A percentile compares a stretch with the other conserved stretches of the same genome.
Conservation (phyloP, 148 eudicot genomes). For the Pharnaceum exiguum region DNA sequence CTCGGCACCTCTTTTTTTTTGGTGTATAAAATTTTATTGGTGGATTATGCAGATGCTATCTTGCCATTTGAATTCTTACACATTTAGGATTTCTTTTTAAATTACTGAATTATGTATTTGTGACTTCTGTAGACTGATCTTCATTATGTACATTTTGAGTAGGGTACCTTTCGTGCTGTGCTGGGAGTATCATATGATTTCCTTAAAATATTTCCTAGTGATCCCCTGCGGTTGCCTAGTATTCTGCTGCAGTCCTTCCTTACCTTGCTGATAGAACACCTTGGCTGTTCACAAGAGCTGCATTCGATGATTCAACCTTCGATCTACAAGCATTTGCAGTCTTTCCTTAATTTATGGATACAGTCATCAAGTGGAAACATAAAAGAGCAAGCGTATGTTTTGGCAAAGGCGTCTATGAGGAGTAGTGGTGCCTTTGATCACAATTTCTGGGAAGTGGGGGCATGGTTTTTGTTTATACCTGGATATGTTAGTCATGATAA, state of each 20-base stretch:
- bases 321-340: constrained; percentile 63
- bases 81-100: too few species aligned
- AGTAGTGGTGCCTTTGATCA: constrained; percentile 95
- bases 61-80: too few species aligned
- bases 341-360: constrained; percentile 54
- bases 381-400: constrained; percentile 64
- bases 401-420: constrained; percentile 78
- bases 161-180: constrained; percentile 55
- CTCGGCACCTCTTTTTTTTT: too few species aligned
- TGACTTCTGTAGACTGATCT: not conserved
- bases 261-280: constrained; percentile 57
- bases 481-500: constrained; percentile 35
- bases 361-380: constrained; percentile 51
- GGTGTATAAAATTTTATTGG: too few species aligned
- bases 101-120: constrained; percentile 3
- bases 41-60: too few species aligned
- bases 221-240: constrained; percentile 58
- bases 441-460: constrained; percentile 58
- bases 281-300: constrained; percentile 42
- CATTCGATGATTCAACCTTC: constrained; percentile 39
- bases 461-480: constrained; percentile 85
- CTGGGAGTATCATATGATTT: constrained; percentile 72
- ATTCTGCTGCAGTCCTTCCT: constrained; percentile 66
- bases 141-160: constrained; percentile 17
- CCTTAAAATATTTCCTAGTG: constrained; percentile 62